These are phyloP conservation scores for Candida qinlingensis DNA, from an alignment of 805 yeast genomes.

Conservation along the genomic window DNA sequence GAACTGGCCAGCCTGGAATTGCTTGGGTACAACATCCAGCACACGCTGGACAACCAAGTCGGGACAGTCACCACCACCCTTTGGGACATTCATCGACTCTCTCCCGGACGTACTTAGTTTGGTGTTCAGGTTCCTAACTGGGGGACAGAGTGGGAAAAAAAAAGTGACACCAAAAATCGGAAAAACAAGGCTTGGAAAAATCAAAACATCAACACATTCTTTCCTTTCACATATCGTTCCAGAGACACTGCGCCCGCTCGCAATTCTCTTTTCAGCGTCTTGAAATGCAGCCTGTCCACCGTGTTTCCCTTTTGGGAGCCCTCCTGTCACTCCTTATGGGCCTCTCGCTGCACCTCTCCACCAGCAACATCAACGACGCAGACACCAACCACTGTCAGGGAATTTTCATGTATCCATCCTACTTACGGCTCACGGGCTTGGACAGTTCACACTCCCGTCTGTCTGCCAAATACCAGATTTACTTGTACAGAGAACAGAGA, in stretches of 20 bases:
- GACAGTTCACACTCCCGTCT: constrained; percentile 63
- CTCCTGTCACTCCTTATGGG: constrained; percentile 2
- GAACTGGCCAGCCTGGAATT: constrained; percentile 12
- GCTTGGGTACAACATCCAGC: constrained; percentile 12
- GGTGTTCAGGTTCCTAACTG: too few relatives aligned
- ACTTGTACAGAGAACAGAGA: constrained; percentile 81
- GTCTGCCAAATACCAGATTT: constrained; percentile 80
- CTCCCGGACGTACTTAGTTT: too few relatives aligned
- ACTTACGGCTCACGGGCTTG: constrained; percentile 68
- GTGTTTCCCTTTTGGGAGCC: not conserved
- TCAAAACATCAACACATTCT: not conserved
- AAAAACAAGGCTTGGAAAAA: not conserved
- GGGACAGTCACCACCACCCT: not conserved
- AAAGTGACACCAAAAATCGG: not conserved
- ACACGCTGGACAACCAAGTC: constrained; percentile 6
- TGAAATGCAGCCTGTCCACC: not conserved
- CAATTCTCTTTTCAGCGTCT: too few relatives aligned
- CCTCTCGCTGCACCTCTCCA: not conserved
- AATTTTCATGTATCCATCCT: constrained; percentile 80
- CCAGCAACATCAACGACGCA: constrained; percentile 2
- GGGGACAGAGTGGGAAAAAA: not conserved
- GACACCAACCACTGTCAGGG: constrained; percentile 42
- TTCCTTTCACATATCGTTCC: too few relatives aligned
- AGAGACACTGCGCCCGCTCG: too few relatives aligned
- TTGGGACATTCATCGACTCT: not conserved